Evolutionary conservation across 2,329 filamentous ascomycete genomes (phyloP).

Genomic region (Clonostachys byssicola): DNA sequence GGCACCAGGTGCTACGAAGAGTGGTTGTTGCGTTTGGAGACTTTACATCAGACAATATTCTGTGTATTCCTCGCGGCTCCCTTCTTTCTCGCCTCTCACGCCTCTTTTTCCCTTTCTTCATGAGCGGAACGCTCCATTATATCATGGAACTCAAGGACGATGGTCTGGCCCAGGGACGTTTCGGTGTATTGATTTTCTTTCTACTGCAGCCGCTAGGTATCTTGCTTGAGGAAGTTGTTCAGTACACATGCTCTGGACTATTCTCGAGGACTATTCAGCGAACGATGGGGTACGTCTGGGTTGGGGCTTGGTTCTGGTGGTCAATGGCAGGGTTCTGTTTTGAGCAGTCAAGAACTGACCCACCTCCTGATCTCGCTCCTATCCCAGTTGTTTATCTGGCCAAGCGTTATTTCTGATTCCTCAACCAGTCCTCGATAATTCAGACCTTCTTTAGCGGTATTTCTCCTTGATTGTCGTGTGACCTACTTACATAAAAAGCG

Average conservation of each 20-base stretch:
- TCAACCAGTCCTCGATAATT: no score
- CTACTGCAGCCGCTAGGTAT: slow-evolving; percentile 4
- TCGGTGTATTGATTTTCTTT: slow-evolving; percentile 2
- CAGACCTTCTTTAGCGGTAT: no score
- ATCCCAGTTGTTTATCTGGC: no score
- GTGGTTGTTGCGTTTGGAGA: slow-evolving; percentile 1
- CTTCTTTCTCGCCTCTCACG: slow-evolving; percentile 2
- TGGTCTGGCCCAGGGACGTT: not conserved
- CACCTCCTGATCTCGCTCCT: no score
- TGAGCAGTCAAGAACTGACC: no score
- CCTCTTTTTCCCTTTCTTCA: slow-evolving; percentile 4
- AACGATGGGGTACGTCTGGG: slow-evolving; percentile 2
- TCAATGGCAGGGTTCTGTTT: not conserved
- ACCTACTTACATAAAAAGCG: no score
- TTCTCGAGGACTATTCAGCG: not conserved
- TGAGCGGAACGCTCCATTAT: slow-evolving; percentile 3
- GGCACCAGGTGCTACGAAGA: slow-evolving; percentile 6
- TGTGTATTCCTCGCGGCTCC: not conserved
- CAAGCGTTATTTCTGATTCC: no score
- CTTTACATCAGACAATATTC: slow-evolving; percentile 3
- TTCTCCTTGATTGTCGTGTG: no score
- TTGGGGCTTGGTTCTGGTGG: slow-evolving; percentile 1
- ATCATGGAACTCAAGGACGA: not conserved
- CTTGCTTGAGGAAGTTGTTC: slow-evolving; percentile 5
- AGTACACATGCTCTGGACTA: not conserved